phyloP scores from a whole-genome alignment of 768 basidiomycete genomes.

The Tulasnella sp. region DNA sequence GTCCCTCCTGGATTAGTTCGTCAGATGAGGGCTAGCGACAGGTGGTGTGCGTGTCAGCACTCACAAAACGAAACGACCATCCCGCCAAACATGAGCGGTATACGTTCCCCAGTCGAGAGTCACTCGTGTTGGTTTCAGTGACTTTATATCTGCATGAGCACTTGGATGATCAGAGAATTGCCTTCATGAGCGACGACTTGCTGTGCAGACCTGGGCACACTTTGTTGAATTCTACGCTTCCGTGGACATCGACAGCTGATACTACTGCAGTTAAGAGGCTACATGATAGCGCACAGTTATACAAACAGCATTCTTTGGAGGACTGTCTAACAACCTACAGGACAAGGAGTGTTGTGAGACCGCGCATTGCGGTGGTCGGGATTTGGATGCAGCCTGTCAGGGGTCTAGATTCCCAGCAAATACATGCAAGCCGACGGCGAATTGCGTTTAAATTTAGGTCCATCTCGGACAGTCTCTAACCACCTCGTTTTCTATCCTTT shows the following conservation, averaged over 20 bases:
- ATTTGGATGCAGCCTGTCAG: not conserved
- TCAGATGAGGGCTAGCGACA: not conserved
- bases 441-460: too few species aligned
- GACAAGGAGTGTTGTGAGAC: not conserved
- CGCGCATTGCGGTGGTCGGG: not conserved
- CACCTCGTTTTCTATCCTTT: too few species aligned
- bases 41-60: not conserved
- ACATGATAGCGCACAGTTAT: not conserved
- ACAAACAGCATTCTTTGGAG: not conserved
- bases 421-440: not conserved
- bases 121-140: slow-evolving; percentile 11
- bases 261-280: not conserved
- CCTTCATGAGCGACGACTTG: not conserved
- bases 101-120: slow-evolving; percentile 19
- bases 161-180: not conserved
- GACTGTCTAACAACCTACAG: not conserved
- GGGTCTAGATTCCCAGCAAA: not conserved
- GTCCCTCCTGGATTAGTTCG: not conserved
- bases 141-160: not conserved
- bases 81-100: slow-evolving; percentile 9
- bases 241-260: slow-evolving; percentile 7
- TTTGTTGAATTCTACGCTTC: slow-evolving; percentile 2
- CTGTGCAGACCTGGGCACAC: not conserved
- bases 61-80: slow-evolving; percentile 18
- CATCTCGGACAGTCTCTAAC: too few species aligned